Base-by-base conservation (phyloP, 2,329 filamentous ascomycete species). In the Phialophora verrucosa region DNA sequence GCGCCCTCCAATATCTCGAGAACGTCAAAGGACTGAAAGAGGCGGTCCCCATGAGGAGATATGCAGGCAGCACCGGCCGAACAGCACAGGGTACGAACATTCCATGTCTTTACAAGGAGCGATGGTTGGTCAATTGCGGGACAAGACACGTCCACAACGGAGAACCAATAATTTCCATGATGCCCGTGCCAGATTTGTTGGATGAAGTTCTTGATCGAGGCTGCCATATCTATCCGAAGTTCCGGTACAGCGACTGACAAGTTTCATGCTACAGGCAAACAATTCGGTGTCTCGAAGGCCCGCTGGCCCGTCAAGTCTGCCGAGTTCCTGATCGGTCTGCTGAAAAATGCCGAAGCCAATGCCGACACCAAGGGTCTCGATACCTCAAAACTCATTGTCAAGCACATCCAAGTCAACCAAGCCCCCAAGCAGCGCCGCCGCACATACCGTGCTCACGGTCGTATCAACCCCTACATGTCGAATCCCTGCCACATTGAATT, bases 391-490 rank as follows among this genome's bases (percentile, higher is more conserved):
- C 87, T 99, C 80, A 85, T 98, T 81, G 91, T 99, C 86, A 97
- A 97, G 92, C 96, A 97, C 91, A 99, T 99, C 86, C 95, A 99
- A 88, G 95, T 99, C 88, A 99, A 99, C 92, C 95, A 99, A 88
- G 96, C 95, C 77, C 95, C 95, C 79, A 98, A 98, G 91, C 94
- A 98, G 88, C 90, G 95, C 82, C 90, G 95, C 86, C 91, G 95
- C 83, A 99, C 95, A 81, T 99, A 99, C 91, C 93, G 95, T 90
- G 96, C 96, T 74, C 95, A 99, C 89, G 95, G 95, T 90, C 93
- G 95, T 87, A 99, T 99, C 87, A 99, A 99, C 90, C 95, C 95
- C 73, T 99, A 98, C 90, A 98, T 99, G 96, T 97, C 93, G 76
- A 96, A 96, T 90, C 95, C 95, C 76, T 99, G 94, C 91, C 95